Conservation (phyloP, 306 rosid genomes). For the Pyrus communis region DNA sequence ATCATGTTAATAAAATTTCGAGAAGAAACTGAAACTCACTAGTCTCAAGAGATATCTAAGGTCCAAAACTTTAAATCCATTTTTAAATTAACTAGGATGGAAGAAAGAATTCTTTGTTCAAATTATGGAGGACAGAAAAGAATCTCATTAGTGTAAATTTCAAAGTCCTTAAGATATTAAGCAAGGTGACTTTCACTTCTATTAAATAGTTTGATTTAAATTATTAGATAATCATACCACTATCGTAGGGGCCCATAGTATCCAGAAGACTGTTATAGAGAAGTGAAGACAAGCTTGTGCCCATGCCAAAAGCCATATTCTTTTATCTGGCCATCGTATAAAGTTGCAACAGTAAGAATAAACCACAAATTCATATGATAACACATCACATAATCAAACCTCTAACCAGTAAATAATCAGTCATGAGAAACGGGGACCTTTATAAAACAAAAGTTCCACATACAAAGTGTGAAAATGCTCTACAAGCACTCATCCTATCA, state of each 20-base stretch:
- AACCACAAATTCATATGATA: background rate
- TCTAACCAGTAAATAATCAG: background rate
- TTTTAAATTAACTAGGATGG: background rate
- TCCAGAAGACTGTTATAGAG: conserved; percentile 76
- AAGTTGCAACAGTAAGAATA: conserved; percentile 14
- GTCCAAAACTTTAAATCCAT: conserved; percentile 11
- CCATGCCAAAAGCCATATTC: conserved; percentile 83
- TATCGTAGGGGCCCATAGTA: conserved; percentile 93
- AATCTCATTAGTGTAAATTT: background rate
- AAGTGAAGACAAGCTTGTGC: conserved; percentile 89
- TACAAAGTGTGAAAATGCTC: background rate
- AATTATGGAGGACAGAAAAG: background rate
- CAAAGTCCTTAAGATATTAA: background rate
- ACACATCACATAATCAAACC: background rate
- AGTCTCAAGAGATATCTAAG: background rate
- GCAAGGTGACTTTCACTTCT: background rate
- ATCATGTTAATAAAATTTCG: conserved; percentile 7
- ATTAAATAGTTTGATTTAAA: background rate
- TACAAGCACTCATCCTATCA: background rate
- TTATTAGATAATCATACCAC: conserved; percentile 57
- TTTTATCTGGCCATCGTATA: conserved; percentile 69
- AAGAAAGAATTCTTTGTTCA: background rate
- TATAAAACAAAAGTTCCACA: background rate
- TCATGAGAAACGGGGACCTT: background rate
- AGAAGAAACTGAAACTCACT: background rate